Conservation (phyloP, 305 asterid species). For the Rubia tinctorum region DNA sequence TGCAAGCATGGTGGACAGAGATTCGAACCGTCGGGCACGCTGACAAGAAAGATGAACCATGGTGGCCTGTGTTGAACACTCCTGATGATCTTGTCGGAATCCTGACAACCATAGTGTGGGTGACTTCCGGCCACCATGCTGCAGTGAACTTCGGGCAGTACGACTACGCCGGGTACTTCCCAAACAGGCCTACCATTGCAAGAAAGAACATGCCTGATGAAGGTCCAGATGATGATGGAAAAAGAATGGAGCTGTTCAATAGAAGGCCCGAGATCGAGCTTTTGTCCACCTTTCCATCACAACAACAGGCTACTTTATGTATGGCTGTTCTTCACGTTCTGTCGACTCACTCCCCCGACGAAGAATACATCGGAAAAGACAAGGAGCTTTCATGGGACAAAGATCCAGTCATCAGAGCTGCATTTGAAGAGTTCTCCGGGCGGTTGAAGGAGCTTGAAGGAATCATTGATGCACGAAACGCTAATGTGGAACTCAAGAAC, state of each 20-base stretch:
- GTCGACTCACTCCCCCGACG: conserved; percentile 77
- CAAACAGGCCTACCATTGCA: conserved; percentile 69
- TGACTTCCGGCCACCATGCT: conserved; percentile 68
- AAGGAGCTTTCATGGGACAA: conserved; percentile 26
- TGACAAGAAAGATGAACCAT: conserved; percentile 66
- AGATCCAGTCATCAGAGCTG: conserved; percentile 34
- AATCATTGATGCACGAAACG: conserved; percentile 53
- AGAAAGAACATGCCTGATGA: conserved; percentile 57
- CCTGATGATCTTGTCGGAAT: conserved; percentile 40
- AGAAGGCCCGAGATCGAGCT: conserved; percentile 57
- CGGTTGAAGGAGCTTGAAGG: conserved; percentile 64
- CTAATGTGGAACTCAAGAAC: conserved; percentile 27
- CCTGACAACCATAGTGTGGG: conserved; percentile 67
- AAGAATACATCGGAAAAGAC: conserved; percentile 56
- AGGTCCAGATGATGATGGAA: conserved; percentile 40
- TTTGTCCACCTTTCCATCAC: conserved; percentile 57
- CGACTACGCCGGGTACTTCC: conserved; percentile 57
- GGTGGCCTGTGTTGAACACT: conserved; percentile 73
- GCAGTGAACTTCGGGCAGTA: conserved; percentile 84
- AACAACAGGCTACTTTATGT: conserved; percentile 43
- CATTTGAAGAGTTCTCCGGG: conserved; percentile 46
- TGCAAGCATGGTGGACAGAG: conserved; percentile 87
- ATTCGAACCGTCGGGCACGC: conserved; percentile 61
- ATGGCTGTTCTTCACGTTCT: conserved; percentile 58
- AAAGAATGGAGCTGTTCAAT: conserved; percentile 34